Conservation (phyloP, 2,329 filamentous ascomycete genomes). For the Ophiostoma fasciatum region DNA sequence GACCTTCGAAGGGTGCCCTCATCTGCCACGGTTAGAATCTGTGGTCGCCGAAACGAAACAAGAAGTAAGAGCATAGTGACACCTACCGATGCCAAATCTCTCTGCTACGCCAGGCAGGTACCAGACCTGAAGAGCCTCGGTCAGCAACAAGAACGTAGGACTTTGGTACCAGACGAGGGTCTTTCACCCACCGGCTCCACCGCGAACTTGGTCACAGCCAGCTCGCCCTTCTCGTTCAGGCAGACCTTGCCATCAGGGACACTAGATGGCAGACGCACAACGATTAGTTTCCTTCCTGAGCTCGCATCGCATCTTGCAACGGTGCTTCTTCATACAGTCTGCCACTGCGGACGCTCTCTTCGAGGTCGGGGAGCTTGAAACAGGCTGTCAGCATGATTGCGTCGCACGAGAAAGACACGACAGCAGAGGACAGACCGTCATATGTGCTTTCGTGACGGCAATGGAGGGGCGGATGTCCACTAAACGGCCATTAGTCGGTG, state of each 20-base stretch:
- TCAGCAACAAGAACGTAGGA: neutral
- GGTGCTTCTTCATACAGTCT: constrained; percentile 54
- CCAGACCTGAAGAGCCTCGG: constrained; percentile 38
- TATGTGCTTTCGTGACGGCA: constrained; percentile 81
- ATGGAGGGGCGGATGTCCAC: constrained; percentile 83
- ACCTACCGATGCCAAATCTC: constrained; percentile 69
- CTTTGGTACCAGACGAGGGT: too few relatives aligned
- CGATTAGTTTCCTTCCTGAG: too few relatives aligned
- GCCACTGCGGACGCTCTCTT: constrained; percentile 70
- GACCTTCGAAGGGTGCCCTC: constrained; percentile 75
- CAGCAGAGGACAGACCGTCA: constrained; percentile 41
- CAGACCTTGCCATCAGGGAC: constrained; percentile 77
- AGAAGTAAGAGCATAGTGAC: neutral
- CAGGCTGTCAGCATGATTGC: neutral
- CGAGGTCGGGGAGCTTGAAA: constrained; percentile 65
- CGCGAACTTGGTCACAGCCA: constrained; percentile 90
- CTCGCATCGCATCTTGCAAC: too few relatives aligned
- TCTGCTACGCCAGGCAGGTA: constrained; percentile 79
- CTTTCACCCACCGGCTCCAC: constrained; percentile 82
- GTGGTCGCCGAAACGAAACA: neutral
- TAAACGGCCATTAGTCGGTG: too few relatives aligned
- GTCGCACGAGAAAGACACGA: neutral
- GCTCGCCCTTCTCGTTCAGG: constrained; percentile 69
- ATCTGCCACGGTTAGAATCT: constrained; percentile 39
- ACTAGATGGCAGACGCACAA: too few relatives aligned